Base-by-base conservation (phyloP, 306 rosid genomes). In the Hylodesmum podocarpum region DNA sequence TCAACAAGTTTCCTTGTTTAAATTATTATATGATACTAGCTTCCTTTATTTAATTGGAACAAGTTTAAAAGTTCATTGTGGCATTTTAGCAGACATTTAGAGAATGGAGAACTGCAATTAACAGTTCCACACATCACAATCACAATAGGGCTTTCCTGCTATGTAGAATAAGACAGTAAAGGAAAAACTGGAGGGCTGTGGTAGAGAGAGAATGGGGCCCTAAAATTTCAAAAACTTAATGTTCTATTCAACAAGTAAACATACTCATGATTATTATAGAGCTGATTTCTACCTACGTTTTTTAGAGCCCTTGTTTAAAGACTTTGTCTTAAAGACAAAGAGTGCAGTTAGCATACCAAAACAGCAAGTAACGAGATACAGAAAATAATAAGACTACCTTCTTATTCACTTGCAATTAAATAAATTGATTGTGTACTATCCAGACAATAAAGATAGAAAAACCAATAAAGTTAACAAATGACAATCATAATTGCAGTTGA, bases 261-360 rank as follows among this genome's bases (percentile, higher is more conserved):
- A 43, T 57, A 33, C 19, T 72, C 34, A 33, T 31, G 40, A 53
- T 41, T 55, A 18, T 9, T 24, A 65, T 16, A 65, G 33, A 65
- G 29, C 15, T 18, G 65, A 21, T 6, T 64, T 55, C 44, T 18
- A 11, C 49, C 44, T 27, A 39, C 15, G 55, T 46, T 18, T 65
- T 19, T 54, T 19, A 25, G 8, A 5, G 24, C 47, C 62, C 36
- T 70, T 10, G 40, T 66, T 58, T 62, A 31, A 51, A 66, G 39
- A 53, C 64, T 66, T 55, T n/a, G 22, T 19, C 75, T 69, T 58
- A 70, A 57, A 81, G 37, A 36, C 66, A 49, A 49, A 54, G 78
- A 55, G 11, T n/a, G 28, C 74, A 37, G 34, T 43, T 50, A 34
- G 14, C 59, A 22, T 59, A 27, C 8, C 29, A n/a, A 70, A 69